phyloP scores from a whole-genome alignment of 208 protist species.

The Angomonas ambiguus region DNA sequence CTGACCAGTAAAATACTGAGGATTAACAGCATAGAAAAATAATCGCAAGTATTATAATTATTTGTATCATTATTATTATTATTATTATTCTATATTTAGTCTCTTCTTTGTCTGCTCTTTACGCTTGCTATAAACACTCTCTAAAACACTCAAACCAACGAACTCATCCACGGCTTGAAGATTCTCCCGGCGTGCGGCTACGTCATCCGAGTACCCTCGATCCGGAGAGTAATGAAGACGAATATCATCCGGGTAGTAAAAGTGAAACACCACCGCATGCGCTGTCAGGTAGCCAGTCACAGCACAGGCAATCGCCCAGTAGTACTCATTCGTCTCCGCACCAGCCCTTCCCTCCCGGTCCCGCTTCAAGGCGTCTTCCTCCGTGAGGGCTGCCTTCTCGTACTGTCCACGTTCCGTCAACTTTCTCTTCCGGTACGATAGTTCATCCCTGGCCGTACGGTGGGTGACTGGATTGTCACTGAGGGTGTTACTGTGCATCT shows the following conservation, averaged over 20 bases:
- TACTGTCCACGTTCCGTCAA: constrained; percentile 81
- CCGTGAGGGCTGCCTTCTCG: constrained; percentile 62
- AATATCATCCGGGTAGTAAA: constrained; percentile 80
- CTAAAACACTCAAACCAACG: constrained; percentile 70
- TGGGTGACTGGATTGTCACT: constrained; percentile 81
- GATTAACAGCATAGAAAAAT: too few relatives aligned
- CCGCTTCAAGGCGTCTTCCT: constrained; percentile 64
- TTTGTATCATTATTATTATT: neutral
- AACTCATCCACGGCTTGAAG: constrained; percentile 74
- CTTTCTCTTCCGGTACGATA: constrained; percentile 78
- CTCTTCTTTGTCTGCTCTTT: constrained; percentile 26
- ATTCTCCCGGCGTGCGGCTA: constrained; percentile 52
- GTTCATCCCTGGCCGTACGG: constrained; percentile 72
- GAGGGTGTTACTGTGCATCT: constrained; percentile 87
- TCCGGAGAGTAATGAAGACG: constrained; percentile 74
- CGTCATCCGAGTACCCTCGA: constrained; percentile 79
- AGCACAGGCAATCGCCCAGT: constrained; percentile 68
- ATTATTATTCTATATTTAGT: neutral
- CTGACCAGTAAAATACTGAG: too few relatives aligned
- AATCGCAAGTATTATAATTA: too few relatives aligned
- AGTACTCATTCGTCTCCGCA: constrained; percentile 75
- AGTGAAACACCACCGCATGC: constrained; percentile 72
- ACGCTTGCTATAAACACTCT: constrained; percentile 74
- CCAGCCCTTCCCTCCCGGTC: constrained; percentile 61
- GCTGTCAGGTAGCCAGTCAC: constrained; percentile 75